Evolutionary conservation across 257 asterid genomes (phyloP).

Genomic region (Solanum bulbocastanum): DNA sequence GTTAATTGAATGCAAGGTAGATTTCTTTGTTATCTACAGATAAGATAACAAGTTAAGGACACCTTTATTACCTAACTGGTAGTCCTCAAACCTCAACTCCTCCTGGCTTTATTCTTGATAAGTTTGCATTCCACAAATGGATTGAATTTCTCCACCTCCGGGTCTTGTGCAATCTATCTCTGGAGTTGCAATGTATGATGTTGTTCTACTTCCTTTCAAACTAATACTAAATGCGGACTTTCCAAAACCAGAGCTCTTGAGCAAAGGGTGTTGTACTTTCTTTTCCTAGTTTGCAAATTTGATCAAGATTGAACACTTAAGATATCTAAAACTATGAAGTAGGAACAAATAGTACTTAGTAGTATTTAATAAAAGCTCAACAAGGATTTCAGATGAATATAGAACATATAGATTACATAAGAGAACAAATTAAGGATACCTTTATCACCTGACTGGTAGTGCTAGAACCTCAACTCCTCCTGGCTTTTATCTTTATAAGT

Average conservation of each 20-base stretch:
- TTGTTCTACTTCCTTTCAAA: conserved; percentile 39
- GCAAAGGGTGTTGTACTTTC: too few species aligned
- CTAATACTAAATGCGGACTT: not conserved
- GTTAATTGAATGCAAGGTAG: not conserved
- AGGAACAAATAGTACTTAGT: too few species aligned
- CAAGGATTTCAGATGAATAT: too few species aligned
- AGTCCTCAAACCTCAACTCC: conserved; percentile 78
- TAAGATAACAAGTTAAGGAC: not conserved
- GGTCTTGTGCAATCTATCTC: conserved; percentile 32
- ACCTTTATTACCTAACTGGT: conserved; percentile 35
- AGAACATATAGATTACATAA: too few species aligned
- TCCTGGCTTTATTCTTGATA: conserved; percentile 21
- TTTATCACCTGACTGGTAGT: too few species aligned
- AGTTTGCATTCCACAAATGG: conserved; percentile 61
- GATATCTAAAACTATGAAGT: too few species aligned
- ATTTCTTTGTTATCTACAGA: not conserved
- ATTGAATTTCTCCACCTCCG: conserved; percentile 33
- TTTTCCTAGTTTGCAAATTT: too few species aligned
- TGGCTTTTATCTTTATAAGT: too few species aligned
- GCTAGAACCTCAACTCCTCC: too few species aligned
- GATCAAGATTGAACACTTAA: too few species aligned
- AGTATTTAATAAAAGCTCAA: too few species aligned
- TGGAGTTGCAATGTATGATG: conserved; percentile 41
- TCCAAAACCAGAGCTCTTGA: not conserved
- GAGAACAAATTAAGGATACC: too few species aligned